Conservation (phyloP, 352 stramenopile genomes). For the Phytophthora multivora region DNA sequence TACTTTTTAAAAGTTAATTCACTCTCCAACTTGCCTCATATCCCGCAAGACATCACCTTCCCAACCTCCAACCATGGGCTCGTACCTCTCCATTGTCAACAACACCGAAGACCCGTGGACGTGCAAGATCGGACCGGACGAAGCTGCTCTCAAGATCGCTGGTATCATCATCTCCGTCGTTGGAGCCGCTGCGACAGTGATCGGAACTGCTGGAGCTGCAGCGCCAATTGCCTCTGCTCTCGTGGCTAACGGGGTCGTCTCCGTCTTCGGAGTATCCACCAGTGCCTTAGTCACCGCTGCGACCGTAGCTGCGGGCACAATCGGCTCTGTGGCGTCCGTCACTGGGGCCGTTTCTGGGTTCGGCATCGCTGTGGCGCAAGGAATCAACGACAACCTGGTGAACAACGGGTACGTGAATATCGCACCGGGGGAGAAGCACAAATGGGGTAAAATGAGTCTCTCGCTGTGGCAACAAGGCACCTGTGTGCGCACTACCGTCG, state of each 20-base stretch:
- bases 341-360: constrained; percentile 38
- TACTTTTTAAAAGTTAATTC: no score
- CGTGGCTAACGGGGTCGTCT: constrained; percentile 36
- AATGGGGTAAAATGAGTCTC: constrained; percentile 48
- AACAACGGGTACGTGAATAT: constrained; percentile 40
- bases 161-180: constrained; percentile 34
- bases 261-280: constrained; percentile 38
- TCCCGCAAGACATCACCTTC: constrained; percentile 2
- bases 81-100: constrained; percentile 53
- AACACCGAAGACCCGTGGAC: constrained; percentile 44
- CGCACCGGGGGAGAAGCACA: constrained; percentile 32
- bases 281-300: constrained; percentile 7
- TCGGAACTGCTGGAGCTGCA: constrained; percentile 37
- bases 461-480: constrained; percentile 57
- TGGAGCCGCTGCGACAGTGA: constrained; percentile 27
- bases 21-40: constrained; percentile 19
- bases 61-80: constrained; percentile 34
- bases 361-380: constrained; percentile 38
- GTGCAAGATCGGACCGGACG: constrained; percentile 46
- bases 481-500: constrained; percentile 46
- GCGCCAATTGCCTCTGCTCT: constrained; percentile 32
- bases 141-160: constrained; percentile 48
- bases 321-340: constrained; percentile 27
- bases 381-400: constrained; percentile 40
- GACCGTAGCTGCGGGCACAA: constrained; percentile 11